Evolutionary conservation across 768 basidiomycete genomes (phyloP).

Genomic region (Russula sp.): DNA sequence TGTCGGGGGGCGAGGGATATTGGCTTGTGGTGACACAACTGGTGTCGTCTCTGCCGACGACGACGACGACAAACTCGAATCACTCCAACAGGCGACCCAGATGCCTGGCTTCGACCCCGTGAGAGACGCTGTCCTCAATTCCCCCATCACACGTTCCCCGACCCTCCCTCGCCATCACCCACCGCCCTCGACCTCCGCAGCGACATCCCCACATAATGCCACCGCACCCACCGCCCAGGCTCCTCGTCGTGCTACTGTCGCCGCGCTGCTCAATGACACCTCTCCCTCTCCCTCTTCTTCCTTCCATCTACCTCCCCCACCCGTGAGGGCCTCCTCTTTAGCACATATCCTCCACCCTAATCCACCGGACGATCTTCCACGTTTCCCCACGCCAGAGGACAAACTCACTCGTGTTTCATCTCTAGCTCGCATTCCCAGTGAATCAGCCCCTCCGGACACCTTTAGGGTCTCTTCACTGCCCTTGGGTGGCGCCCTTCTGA

Average conservation of each 20-base stretch:
- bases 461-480: constrained; percentile 5
- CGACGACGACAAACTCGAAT: constrained; percentile 7
- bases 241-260: constrained; percentile 64
- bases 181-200: constrained; percentile 24
- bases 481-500: background rate
- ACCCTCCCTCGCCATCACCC: constrained; percentile 29
- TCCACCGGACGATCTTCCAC: constrained; percentile 17
- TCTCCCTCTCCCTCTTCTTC: constrained; percentile 27
- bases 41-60: background rate
- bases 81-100: constrained; percentile 2
- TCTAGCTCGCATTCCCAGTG: constrained; percentile 10
- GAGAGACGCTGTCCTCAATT: constrained; percentile 78
- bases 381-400: constrained; percentile 21
- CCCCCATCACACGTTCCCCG: constrained; percentile 48
- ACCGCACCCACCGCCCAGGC: constrained; percentile 29
- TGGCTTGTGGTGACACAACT: constrained; percentile 1
- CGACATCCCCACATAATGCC: constrained; percentile 34
- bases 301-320: constrained; percentile 14
- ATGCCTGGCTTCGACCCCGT: constrained; percentile 84
- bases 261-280: constrained; percentile 65
- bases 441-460: constrained; percentile 1
- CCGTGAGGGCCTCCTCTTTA: constrained; percentile 21
- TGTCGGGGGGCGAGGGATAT: constrained; percentile 1
- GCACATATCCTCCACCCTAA: constrained; percentile 23
- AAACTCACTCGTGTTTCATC: constrained; percentile 19